These are phyloP conservation scores for Anthracocystis panici-leucophaei DNA, from an alignment of 1,284 basidiomycete species.

Conservation along the genomic window DNA sequence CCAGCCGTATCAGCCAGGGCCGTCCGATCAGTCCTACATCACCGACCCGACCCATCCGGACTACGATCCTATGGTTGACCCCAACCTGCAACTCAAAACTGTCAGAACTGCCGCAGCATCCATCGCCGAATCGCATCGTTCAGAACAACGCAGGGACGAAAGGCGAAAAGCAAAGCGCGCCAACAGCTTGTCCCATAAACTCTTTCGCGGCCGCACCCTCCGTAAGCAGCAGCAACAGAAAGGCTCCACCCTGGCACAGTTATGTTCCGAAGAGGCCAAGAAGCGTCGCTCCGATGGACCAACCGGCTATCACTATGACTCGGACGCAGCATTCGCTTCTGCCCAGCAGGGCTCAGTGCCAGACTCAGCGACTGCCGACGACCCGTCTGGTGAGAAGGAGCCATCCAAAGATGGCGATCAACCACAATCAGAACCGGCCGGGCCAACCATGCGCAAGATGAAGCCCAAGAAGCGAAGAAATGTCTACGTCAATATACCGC, in stretches of 20 bases:
- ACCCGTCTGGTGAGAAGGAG: conserved; percentile 25
- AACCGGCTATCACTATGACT: conserved; percentile 33
- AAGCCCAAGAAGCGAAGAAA: conserved; percentile 62
- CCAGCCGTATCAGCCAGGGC: conserved; percentile 51
- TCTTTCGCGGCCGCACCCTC: conserved; percentile 57
- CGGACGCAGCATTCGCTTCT: conserved; percentile 56
- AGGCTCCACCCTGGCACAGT: conserved; percentile 27
- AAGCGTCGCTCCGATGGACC: conserved; percentile 41
- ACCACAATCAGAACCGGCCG: conserved; percentile 21
- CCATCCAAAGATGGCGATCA: not conserved
- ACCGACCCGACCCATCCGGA: conserved; percentile 63
- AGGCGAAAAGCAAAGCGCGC: conserved; percentile 45
- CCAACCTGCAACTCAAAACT: conserved; percentile 62
- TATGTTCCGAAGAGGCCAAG: conserved; percentile 43
- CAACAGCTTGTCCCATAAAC: conserved; percentile 50
- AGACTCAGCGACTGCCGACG: conserved; percentile 35
- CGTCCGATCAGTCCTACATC: conserved; percentile 43
- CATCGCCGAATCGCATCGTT: conserved; percentile 64
- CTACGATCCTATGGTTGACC: conserved; percentile 64
- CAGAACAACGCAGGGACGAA: conserved; percentile 58
- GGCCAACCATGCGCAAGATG: conserved; percentile 50
- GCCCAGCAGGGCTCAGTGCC: conserved; percentile 56
- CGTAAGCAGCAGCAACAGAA: conserved; percentile 42
- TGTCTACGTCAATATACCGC: conserved; percentile 64
- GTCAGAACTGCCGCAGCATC: conserved; percentile 66